Base-by-base conservation (phyloP, 1,284 basidiomycete species). In the Anthracocystis setariae region DNA sequence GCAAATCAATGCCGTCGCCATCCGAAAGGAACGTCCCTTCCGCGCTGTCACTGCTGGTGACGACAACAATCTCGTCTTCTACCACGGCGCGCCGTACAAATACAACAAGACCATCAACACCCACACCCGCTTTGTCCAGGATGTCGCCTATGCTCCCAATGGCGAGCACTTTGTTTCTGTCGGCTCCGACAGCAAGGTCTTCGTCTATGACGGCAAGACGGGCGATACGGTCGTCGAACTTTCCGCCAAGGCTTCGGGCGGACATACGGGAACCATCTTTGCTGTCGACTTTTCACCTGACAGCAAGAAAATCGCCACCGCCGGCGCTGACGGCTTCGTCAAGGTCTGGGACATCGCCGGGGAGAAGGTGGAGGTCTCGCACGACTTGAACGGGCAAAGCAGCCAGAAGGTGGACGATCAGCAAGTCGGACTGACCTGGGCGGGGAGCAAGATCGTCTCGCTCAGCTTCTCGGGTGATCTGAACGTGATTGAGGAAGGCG, bases 51-150 rank as follows among this genome's bases (percentile, higher is more conserved):
- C 77, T 10, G 80, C 73, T 17, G 72, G 76, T 23, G 96, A 98
- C 80, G 93, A 97, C 79, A 87, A 86, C 35, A 85, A 87, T 24
- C 90, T 98, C 68, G 87, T 92, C 39, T 91, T 97, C 80, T 90
- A 92, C 76, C 88, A 90, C 81, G 91, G 91, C 86, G 70, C 73
- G 8, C 80, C 58, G 37, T 76, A 75, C 76, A 94, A 91, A 60
- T 81, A 76, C 47, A 66, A 66, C 48, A 73, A 69, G 51, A 74
- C 79, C 9, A 66, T 80, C 51, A 48, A 46, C 33, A 91, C 90
- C 0, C 96, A 98, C 83, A 91, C 90, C 3, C 92, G 92, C 81
- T 98, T 97, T 82, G 92, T 98, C 5, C 93, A 97, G 83, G 92
- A 97, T 62, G 89, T 98, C 21, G 88, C 89, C 55, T 97, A 90